Percentiles rank a stretch among this genome's conserved stretches.
These are phyloP conservation scores for Blastocystis sp. DNA, from an alignment of 352 stramenopile genomes.

Conservation along the genomic window DNA sequence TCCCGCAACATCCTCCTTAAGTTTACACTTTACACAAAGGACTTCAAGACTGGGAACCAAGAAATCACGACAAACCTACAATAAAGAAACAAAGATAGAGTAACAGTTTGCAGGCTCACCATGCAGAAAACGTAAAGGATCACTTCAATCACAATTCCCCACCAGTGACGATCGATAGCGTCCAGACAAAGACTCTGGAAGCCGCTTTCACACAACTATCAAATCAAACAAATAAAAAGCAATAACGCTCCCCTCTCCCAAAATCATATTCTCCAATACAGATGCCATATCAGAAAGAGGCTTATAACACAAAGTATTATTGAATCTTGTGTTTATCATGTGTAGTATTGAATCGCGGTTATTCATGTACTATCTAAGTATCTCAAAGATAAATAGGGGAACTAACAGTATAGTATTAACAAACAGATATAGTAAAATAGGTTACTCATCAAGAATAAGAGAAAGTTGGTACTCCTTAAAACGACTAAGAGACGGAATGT, in stretches of 20 bases:
- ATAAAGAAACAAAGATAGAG: not conserved
- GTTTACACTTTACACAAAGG: constrained; percentile 35
- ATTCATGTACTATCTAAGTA: not conserved
- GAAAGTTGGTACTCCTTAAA: constrained; percentile 10
- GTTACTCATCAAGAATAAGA: not conserved
- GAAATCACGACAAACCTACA: constrained; percentile 47
- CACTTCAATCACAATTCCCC: constrained; percentile 40
- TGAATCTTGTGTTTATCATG: not conserved
- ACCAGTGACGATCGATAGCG: constrained; percentile 33
- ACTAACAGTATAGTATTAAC: not conserved
- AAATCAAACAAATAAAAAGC: not conserved
- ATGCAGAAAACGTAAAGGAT: constrained; percentile 40
- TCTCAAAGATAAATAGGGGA: too few species aligned
- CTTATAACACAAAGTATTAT: not conserved
- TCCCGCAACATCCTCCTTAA: constrained; percentile 59
- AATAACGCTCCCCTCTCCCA: not conserved
- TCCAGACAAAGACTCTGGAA: constrained; percentile 47
- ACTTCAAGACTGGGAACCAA: constrained; percentile 54
- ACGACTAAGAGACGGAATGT: constrained; percentile 4
- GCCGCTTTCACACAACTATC: not conserved
- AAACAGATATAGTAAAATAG: not conserved
- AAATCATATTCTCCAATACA: not conserved
- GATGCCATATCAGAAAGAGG: not conserved
- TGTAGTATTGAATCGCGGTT: not conserved
- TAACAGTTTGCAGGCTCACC: not conserved